These are phyloP conservation scores for Dalbergia cochinchinensis DNA, from an alignment of 306 rosid genomes.

Conservation along the genomic window DNA sequence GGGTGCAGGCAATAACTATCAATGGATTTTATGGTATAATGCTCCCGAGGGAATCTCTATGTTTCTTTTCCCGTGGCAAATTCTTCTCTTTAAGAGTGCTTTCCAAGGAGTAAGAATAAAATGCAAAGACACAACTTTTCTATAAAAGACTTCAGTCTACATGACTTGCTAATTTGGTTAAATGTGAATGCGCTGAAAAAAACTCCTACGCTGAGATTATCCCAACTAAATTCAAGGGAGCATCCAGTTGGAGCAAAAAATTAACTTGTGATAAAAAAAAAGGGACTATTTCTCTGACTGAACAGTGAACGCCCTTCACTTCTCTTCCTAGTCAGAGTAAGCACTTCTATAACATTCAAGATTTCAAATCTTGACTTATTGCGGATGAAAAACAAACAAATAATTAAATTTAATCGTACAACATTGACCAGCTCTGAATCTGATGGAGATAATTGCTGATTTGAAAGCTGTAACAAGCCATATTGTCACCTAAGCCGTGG, in stretches of 20 bases:
- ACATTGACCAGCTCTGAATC: constrained; percentile 26
- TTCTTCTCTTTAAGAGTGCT: not conserved
- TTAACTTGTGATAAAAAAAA: not conserved
- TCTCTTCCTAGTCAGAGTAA: constrained; percentile 1
- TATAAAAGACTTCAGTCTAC: no score
- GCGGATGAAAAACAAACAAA: constrained; percentile 15
- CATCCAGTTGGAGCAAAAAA: not conserved
- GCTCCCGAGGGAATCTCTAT: not conserved
- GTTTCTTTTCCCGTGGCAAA: not conserved
- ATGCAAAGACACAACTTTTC: constrained; percentile 8
- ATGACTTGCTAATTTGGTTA: not conserved
- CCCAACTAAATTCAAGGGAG: no score
- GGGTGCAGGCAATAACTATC: not conserved
- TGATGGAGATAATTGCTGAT: constrained; percentile 8
- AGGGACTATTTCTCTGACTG: not conserved
- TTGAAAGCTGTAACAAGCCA: constrained; percentile 23
- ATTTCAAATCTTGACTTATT: constrained; percentile 11
- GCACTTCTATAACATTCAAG: constrained; percentile 22
- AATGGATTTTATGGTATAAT: not conserved
- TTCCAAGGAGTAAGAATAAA: not conserved
- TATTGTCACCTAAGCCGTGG: constrained; percentile 54
- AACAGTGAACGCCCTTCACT: constrained; percentile 9
- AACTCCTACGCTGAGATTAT: no score
- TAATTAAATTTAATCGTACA: constrained; percentile 34
- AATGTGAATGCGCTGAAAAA: not conserved